A percentile compares a stretch with the other conserved stretches of the same genome.
Evolutionary conservation across 306 rosid species (phyloP).

Genomic region (Lathyrus tuberosus): DNA sequence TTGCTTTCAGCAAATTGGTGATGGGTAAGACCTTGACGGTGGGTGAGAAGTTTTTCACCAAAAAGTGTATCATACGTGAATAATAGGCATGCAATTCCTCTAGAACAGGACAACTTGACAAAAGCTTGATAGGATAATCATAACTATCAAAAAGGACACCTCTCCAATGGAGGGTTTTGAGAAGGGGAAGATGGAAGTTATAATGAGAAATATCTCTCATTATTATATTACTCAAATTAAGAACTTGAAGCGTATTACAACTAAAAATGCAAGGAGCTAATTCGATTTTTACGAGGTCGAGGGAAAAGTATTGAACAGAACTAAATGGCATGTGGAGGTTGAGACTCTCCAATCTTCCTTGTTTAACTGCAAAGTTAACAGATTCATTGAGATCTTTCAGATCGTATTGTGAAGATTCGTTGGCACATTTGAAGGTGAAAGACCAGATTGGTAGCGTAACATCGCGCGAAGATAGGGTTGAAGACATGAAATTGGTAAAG

Average conservation of each 20-base stretch:
- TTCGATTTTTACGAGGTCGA: neutral
- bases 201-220: neutral
- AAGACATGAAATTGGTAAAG: neutral
- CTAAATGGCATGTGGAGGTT: neutral
- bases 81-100: neutral
- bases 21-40: neutral
- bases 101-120: neutral
- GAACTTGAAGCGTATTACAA: neutral
- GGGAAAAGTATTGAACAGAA: neutral
- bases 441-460: neutral
- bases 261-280: neutral
- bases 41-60: neutral
- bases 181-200: neutral
- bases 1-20: neutral
- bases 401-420: neutral
- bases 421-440: neutral
- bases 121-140: neutral
- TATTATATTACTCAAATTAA: neutral
- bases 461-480: neutral
- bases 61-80: neutral
- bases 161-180: neutral
- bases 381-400: neutral
- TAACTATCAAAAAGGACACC: neutral
- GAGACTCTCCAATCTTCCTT: neutral
- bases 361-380: neutral